These are phyloP conservation scores for Cystobasidium ongulense DNA, from an alignment of 768 basidiomycete genomes.

Conservation along the genomic window DNA sequence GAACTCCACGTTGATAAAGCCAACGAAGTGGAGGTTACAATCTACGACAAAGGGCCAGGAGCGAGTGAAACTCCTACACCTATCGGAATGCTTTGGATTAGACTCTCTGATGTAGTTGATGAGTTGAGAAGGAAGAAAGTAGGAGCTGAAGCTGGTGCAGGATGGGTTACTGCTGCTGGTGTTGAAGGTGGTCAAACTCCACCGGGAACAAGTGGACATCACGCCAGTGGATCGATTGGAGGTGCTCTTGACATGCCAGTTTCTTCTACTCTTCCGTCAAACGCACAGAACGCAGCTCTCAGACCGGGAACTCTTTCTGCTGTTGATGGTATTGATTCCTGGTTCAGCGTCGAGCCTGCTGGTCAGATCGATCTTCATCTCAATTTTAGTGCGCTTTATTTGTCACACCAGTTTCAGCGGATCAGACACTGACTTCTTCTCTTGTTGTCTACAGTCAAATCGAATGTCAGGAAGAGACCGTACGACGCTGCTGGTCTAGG, in stretches of 20 bases:
- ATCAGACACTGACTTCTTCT: neutral
- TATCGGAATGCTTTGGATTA: slow-evolving; percentile 90
- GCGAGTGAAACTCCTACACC: slow-evolving; percentile 70
- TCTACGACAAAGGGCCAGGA: slow-evolving; percentile 76
- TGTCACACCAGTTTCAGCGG: neutral
- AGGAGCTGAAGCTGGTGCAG: slow-evolving; percentile 69
- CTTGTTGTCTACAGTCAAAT: slow-evolving; percentile 71
- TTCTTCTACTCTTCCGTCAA: neutral
- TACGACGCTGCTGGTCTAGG: slow-evolving; percentile 86
- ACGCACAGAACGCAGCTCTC: neutral
- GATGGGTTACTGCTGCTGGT: slow-evolving; percentile 85
- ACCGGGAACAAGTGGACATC: neutral
- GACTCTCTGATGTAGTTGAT: slow-evolving; percentile 86
- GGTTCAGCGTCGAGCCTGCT: slow-evolving; percentile 97
- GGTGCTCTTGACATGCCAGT: slow-evolving; percentile 38
- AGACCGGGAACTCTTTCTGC: neutral
- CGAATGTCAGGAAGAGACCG: slow-evolving; percentile 93
- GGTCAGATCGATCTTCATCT: slow-evolving; percentile 78
- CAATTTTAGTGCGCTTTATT: slow-evolving; percentile 69
- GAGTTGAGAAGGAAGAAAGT: slow-evolving; percentile 87
- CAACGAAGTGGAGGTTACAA: slow-evolving; percentile 92
- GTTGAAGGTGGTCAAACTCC: slow-evolving; percentile 52
- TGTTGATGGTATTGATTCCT: slow-evolving; percentile 81
- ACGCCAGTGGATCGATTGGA: slow-evolving; percentile 47
- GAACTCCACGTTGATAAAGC: slow-evolving; percentile 95